Percentiles rank a stretch among this genome's conserved stretches.
Evolutionary conservation across 352 stramenopile species (phyloP).

Genomic region (Phytopythium sindhum): DNA sequence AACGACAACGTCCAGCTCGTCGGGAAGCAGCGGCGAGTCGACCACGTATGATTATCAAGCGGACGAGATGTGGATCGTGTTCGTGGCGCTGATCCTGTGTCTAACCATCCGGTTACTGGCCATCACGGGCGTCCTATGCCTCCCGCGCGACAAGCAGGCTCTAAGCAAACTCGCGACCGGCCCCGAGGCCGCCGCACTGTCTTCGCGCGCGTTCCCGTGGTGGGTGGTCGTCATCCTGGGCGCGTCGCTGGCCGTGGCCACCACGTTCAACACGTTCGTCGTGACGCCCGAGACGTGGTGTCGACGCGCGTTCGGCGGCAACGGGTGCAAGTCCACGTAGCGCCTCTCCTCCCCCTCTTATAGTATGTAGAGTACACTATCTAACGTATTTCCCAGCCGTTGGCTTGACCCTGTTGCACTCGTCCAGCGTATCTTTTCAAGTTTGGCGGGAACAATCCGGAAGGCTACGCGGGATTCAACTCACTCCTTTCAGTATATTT

Average conservation of each 20-base stretch:
- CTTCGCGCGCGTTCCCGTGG: conserved; percentile 11
- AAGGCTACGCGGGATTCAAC: neutral
- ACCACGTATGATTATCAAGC: conserved; percentile 12
- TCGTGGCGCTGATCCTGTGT: conserved; percentile 24
- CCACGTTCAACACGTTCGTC: conserved; percentile 22
- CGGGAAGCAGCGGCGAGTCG: neutral
- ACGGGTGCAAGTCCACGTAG: conserved; percentile 14
- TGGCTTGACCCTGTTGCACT: neutral
- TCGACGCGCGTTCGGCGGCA: conserved; percentile 25
- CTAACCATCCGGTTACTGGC: conserved; percentile 23
- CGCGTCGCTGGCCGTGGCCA: conserved; percentile 14
- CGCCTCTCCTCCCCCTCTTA: neutral
- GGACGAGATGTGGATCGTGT: conserved; percentile 25
- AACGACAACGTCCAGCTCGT: neutral
- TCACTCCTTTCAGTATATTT: neutral
- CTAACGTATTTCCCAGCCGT: neutral
- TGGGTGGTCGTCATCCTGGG: conserved; percentile 16
- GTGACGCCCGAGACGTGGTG: conserved; percentile 31
- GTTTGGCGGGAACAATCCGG: neutral
- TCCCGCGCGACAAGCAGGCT: conserved; percentile 17
- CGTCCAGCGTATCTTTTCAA: neutral
- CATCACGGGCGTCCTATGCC: conserved; percentile 19
- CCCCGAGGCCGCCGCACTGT: neutral
- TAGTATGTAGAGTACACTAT: neutral
- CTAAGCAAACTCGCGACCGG: conserved; percentile 12